These are phyloP conservation scores for Neonectria coccinea DNA, from an alignment of 2,329 filamentous ascomycete genomes.

Conservation along the genomic window DNA sequence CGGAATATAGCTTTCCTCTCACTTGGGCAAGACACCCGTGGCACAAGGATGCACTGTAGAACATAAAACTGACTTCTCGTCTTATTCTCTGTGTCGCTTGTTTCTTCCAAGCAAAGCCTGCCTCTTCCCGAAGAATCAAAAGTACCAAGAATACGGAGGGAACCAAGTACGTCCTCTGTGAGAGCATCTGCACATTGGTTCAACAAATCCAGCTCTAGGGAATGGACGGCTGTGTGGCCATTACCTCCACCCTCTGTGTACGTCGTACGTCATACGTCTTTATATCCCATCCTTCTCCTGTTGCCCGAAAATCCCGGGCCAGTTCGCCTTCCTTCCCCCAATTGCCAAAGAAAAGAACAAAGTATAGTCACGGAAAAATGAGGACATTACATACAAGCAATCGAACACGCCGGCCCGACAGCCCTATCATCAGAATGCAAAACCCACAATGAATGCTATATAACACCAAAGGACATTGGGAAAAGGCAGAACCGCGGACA, in stretches of 20 bases:
- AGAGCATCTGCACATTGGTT: constrained; percentile 7
- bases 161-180: constrained; percentile 5
- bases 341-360: constrained; percentile 21
- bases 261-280: constrained; percentile 5
- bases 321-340: constrained; percentile 31
- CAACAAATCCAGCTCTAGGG: constrained; percentile 25
- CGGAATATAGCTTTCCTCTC: not conserved
- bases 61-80: constrained; percentile 18
- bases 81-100: not conserved
- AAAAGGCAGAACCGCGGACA: constrained; percentile 7
- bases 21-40: constrained; percentile 1
- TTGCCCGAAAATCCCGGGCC: constrained; percentile 25
- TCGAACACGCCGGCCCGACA: constrained; percentile 35
- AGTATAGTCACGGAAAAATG: constrained; percentile 41
- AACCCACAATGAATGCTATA: constrained; percentile 37
- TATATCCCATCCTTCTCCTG: constrained; percentile 4
- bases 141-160: constrained; percentile 14
- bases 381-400: constrained; percentile 40
- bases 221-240: constrained; percentile 39
- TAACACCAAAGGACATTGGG: constrained; percentile 29
- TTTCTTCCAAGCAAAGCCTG: constrained; percentile 15
- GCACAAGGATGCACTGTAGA: constrained; percentile 1
- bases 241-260: constrained; percentile 34
- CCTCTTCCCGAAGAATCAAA: constrained; percentile 7
- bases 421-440: constrained; percentile 37